A percentile compares a stretch with the other conserved stretches of the same genome.
phyloP scores from a whole-genome alignment of 768 basidiomycete genomes.

The Boletus rufocinnamomeus region DNA sequence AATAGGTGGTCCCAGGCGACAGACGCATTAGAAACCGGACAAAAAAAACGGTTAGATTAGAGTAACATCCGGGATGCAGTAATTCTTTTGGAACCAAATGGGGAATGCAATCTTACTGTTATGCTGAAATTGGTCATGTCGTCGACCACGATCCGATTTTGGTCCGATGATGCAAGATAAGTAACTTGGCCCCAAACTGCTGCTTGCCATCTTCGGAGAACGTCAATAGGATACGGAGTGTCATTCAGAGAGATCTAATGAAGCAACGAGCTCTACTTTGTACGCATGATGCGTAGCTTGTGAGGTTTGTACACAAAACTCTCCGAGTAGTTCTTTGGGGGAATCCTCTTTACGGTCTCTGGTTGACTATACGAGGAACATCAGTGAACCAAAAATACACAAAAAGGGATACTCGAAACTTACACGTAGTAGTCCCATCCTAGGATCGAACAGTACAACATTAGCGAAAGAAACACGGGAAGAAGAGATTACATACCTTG shows the following conservation, averaged over 20 bases:
- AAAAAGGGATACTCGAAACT: slow-evolving; percentile 35
- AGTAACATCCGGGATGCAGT: background rate
- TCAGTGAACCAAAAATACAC: slow-evolving; percentile 8
- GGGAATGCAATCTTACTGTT: background rate
- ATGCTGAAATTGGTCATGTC: background rate
- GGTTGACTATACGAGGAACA: slow-evolving; percentile 48
- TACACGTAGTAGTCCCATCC: slow-evolving; percentile 94
- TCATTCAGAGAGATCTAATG: slow-evolving; percentile 9
- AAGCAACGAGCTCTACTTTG: slow-evolving; percentile 67
- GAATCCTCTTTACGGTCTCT: slow-evolving; percentile 62
- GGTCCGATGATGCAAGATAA: background rate
- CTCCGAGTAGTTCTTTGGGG: slow-evolving; percentile 88
- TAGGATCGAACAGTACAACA: slow-evolving; percentile 30
- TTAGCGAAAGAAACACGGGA: slow-evolving; percentile 2
- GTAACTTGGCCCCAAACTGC: background rate
- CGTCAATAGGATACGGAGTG: background rate
- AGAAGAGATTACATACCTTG: slow-evolving; percentile 60
- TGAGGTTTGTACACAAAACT: slow-evolving; percentile 85
- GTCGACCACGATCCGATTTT: background rate
- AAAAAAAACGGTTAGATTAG: background rate
- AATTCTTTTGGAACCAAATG: background rate
- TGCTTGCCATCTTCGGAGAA: background rate
- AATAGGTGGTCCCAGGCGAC: background rate
- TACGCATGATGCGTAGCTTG: slow-evolving; percentile 80
- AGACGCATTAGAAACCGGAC: background rate